Percentiles rank a stretch among this genome's conserved stretches.
Evolutionary conservation across 345 rosid genomes (phyloP).

Genomic region (Reutealis trisperma): DNA sequence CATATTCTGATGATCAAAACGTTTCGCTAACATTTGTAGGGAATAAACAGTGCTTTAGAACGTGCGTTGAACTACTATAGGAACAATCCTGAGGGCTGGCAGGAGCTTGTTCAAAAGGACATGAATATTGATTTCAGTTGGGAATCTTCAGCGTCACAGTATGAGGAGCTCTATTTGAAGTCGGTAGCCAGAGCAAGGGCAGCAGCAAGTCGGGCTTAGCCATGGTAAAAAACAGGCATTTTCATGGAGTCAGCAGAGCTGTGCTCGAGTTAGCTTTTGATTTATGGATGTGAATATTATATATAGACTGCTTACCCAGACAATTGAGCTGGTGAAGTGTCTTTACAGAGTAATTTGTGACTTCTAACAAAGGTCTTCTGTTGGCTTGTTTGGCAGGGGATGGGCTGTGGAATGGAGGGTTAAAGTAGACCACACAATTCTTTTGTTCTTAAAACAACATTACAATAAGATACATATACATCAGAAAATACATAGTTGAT

Average conservation of each 20-base stretch:
- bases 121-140: constrained; percentile 89
- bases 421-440: constrained; percentile 11
- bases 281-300: neutral
- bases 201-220: constrained; percentile 37
- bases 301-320: neutral
- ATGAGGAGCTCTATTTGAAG: constrained; percentile 75
- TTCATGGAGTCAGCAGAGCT: neutral
- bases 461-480: neutral
- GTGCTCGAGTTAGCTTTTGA: neutral
- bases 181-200: constrained; percentile 74
- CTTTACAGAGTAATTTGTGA: neutral
- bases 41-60: constrained; percentile 62
- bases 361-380: neutral
- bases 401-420: too few species aligned
- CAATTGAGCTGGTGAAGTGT: neutral
- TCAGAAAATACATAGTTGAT: neutral
- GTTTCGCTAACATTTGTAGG: constrained; percentile 37
- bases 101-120: constrained; percentile 62
- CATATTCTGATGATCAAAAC: neutral
- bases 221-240: neutral
- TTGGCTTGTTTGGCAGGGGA: neutral
- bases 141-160: constrained; percentile 76
- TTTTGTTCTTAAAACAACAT: constrained; percentile 17
- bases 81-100: constrained; percentile 57
- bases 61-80: constrained; percentile 66